A percentile compares a stretch with the other conserved stretches of the same genome.
These are phyloP conservation scores for Aspergillus fumigatiaffinis DNA, from an alignment of 2,329 filamentous ascomycete genomes.

Conservation along the genomic window DNA sequence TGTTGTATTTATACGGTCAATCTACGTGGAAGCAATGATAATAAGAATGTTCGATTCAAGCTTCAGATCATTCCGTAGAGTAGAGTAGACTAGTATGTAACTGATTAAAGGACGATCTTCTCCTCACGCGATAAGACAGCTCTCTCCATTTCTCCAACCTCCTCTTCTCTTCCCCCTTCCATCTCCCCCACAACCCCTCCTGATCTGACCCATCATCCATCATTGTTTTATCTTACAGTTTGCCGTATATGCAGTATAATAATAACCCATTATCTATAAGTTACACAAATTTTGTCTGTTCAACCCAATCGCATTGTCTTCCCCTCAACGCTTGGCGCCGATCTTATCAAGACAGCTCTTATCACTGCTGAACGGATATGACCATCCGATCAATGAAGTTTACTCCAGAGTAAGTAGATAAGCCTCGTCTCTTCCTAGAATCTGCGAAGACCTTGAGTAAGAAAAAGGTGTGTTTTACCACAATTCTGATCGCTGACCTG, in stretches of 20 bases:
- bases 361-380: conserved; percentile 27
- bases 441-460: background rate
- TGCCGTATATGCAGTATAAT: background rate
- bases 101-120: background rate
- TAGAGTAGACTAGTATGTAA: too few relatives aligned
- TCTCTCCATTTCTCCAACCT: background rate
- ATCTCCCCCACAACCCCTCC: background rate
- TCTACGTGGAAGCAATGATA: conserved; percentile 9
- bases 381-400: conserved; percentile 40
- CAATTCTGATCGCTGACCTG: background rate
- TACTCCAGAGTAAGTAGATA: conserved; percentile 36
- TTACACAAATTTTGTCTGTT: background rate
- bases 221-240: background rate
- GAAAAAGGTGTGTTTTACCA: background rate
- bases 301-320: conserved; percentile 2
- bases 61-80: background rate
- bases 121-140: background rate
- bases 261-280: background rate
- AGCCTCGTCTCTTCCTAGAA: background rate
- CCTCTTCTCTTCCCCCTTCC: background rate
- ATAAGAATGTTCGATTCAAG: conserved; percentile 6
- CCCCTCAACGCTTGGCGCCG: conserved; percentile 17
- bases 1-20: conserved; percentile 10
- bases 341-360: conserved; percentile 8
- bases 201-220: background rate